Base-by-base conservation (phyloP, 2,329 filamentous ascomycete species). In the Penicillium sp. region DNA sequence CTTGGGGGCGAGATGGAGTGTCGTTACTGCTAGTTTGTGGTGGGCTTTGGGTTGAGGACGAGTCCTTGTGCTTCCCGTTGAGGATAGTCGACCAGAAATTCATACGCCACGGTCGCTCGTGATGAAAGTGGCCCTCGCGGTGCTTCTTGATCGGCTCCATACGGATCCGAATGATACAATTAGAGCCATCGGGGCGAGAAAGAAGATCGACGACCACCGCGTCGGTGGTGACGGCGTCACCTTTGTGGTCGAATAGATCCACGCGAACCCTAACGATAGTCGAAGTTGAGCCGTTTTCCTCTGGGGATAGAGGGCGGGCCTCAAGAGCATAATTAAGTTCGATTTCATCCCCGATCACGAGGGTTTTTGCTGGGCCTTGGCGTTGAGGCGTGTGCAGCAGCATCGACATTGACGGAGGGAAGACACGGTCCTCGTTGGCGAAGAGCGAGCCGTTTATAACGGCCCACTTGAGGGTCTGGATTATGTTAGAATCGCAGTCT, bases 141-240 rank as follows among this genome's bases (percentile, higher is more conserved):
- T 44, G 43, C 15, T 42, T 50, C 23, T 57, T 53, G 18, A 58
- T 44, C 2, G 63, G 53, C 20, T 55, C 50, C 8, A 62, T 55
- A 5, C 60, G 56, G 46, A 69, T 57, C 6, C 61, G 57, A 4
- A 59, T 57, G 28, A 72, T 65, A 3, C 54, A 39, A 3, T 64
- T 53, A 9, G 55, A 56, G 2, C 60, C 61, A 12, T 65, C 55
- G 2, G 57, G 45, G 24, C 57, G 58, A 9, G 58, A 50, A 3
- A 66, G 50, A 1, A 72, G 50, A 32, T 65, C 58, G 20, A 73
- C 45, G 0, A 60, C 50, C 6, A 71, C 57, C 4, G 61, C 53
- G 32, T 67, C 53, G 2, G 60, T 56, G 10, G 61, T 65, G 10
- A 65, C 62, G 1, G 58, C 50, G 1, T 55, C 51, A 25, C 64